Conservation (phyloP, 1,139 yeast species). For the Suhomyces chickasaworum region DNA sequence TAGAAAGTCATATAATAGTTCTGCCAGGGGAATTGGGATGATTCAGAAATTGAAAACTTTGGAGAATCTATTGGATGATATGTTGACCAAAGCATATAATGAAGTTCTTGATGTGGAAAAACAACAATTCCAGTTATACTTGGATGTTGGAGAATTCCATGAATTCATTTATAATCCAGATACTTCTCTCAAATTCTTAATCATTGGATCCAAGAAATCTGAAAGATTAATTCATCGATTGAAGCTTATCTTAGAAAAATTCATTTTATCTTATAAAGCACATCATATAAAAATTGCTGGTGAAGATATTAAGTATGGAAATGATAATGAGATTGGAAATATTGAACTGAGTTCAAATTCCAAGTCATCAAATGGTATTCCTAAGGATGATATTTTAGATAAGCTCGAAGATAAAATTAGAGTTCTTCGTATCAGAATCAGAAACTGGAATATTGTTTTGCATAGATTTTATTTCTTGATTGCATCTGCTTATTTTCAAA, state of each 20-base stretch:
- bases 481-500: constrained; percentile 79
- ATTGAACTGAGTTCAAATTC: constrained; percentile 16
- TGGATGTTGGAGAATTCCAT: constrained; percentile 63
- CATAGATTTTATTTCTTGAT: constrained; percentile 79
- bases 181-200: constrained; percentile 50
- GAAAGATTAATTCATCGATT: constrained; percentile 30
- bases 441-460: constrained; percentile 58
- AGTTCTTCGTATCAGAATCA: constrained; percentile 30
- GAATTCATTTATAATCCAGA: constrained; percentile 57
- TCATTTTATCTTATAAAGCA: constrained; percentile 19
- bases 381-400: constrained; percentile 23
- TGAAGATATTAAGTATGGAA: constrained; percentile 17
- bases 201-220: constrained; percentile 37
- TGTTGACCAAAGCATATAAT: constrained; percentile 57
- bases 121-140: constrained; percentile 39
- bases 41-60: constrained; percentile 56
- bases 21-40: constrained; percentile 20
- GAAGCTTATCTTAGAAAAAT: constrained; percentile 22
- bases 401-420: constrained; percentile 29
- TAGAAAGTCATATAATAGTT: constrained; percentile 18
- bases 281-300: constrained; percentile 2
- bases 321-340: constrained; percentile 26
- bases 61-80: constrained; percentile 63
- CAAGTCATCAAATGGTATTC: constrained; percentile 8
- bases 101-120: constrained; percentile 54